Conservation (phyloP, 2,329 filamentous ascomycete genomes). For the Aspergillus niger region DNA sequence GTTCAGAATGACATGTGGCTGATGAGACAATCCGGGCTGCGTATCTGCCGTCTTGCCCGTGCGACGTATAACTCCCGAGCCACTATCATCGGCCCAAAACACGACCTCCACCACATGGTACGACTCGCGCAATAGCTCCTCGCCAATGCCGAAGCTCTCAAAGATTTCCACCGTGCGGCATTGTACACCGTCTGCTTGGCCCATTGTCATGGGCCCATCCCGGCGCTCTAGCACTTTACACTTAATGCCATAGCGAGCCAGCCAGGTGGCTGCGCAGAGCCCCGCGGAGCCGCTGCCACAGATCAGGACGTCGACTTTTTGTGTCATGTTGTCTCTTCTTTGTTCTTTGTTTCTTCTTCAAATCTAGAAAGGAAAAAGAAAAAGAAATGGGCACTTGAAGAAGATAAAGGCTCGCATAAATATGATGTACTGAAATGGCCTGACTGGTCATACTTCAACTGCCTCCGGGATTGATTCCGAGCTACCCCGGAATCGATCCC, state of each 20-base stretch:
- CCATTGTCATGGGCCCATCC: conserved; percentile 56
- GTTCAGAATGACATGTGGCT: conserved; percentile 60
- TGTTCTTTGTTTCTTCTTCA: too few species aligned
- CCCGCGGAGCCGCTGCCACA: conserved; percentile 64
- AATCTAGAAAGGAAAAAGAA: neutral
- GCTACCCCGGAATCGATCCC: conserved; percentile 16
- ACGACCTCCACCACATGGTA: conserved; percentile 61
- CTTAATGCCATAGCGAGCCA: conserved; percentile 58
- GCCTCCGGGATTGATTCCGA: conserved; percentile 22
- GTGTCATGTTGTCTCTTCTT: conserved; percentile 11
- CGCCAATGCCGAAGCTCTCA: conserved; percentile 59
- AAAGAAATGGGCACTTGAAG: neutral
- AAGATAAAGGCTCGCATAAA: neutral
- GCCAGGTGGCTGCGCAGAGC: conserved; percentile 62
- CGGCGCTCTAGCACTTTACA: conserved; percentile 62
- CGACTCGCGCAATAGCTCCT: conserved; percentile 57
- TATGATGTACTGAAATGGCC: neutral
- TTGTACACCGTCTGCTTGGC: conserved; percentile 66
- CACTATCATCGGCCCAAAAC: conserved; percentile 54
- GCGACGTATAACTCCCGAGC: conserved; percentile 45
- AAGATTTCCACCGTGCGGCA: conserved; percentile 64
- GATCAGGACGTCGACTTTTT: conserved; percentile 58
- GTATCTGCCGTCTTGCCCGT: conserved; percentile 57
- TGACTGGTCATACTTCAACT: neutral
- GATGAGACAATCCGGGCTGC: conserved; percentile 54